Conservation (phyloP, 768 basidiomycete species). For the Chlorophyllum brunneum region DNA sequence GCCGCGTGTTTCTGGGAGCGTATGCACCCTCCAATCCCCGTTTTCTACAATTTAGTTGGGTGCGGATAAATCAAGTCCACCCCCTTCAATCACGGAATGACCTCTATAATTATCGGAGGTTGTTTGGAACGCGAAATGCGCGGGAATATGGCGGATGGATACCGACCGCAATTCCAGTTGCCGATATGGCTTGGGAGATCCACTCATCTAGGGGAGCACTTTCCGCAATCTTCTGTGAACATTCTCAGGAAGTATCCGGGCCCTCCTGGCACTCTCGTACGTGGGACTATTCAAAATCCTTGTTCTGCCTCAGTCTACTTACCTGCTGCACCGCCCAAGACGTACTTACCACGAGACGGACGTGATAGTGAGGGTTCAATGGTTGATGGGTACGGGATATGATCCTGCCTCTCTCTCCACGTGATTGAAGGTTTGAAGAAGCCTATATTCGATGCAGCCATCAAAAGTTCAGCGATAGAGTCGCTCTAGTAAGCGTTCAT, state of each 20-base stretch:
- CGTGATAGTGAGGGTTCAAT: conserved; percentile 17
- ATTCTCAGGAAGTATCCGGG: conserved; percentile 8
- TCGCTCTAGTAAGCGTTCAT: conserved; percentile 21
- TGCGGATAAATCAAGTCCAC: background rate
- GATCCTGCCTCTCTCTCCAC: conserved; percentile 21
- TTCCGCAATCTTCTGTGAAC: conserved; percentile 1
- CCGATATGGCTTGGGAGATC: conserved; percentile 3
- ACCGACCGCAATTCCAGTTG: background rate
- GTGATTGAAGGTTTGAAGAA: conserved; percentile 25
- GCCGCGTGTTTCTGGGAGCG: conserved; percentile 4
- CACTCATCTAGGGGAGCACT: background rate
- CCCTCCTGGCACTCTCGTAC: background rate
- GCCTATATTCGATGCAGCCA: conserved; percentile 17
- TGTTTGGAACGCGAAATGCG: background rate
- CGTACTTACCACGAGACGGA: conserved; percentile 8
- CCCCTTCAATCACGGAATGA: background rate
- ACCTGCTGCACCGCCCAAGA: background rate
- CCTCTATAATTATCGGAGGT: background rate
- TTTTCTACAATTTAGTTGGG: background rate
- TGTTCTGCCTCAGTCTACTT: background rate
- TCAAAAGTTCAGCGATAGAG: conserved; percentile 20
- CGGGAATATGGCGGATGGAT: conserved; percentile 3
- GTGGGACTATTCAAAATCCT: conserved; percentile 1
- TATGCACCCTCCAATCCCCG: background rate
- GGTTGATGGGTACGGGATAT: conserved; percentile 3